Evolutionary conservation across 768 basidiomycete genomes (phyloP).

Genomic region (Aureoboletus auriporus): DNA sequence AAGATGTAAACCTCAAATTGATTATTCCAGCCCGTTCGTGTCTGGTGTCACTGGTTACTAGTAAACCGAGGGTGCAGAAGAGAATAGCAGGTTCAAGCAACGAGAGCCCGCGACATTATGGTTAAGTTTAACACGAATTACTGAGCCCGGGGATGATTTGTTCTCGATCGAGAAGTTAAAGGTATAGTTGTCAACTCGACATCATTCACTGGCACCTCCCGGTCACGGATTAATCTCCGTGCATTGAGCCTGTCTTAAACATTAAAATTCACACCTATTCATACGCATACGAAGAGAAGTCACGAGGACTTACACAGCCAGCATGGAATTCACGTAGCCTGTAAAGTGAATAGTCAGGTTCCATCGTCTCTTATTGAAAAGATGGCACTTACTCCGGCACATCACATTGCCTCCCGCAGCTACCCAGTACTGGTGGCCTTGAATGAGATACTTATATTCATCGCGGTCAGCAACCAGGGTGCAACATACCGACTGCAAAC

Average conservation of each 20-base stretch:
- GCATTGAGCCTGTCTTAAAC: slow-evolving; percentile 8
- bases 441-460: slow-evolving; percentile 1
- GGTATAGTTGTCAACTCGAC: not conserved
- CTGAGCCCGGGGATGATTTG: too few species aligned
- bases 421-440: not conserved
- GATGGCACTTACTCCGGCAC: slow-evolving; percentile 2
- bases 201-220: not conserved
- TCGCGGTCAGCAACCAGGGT: not conserved
- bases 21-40: too few species aligned
- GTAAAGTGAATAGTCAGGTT: not conserved
- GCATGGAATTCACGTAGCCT: slow-evolving; percentile 17
- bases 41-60: too few species aligned
- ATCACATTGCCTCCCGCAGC: not conserved
- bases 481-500: not conserved
- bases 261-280: not conserved
- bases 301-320: slow-evolving; percentile 8
- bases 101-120: too few species aligned
- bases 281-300: not conserved
- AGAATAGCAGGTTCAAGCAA: too few species aligned
- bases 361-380: not conserved
- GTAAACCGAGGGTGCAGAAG: too few species aligned
- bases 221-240: slow-evolving; percentile 6
- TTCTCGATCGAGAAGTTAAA: too few species aligned
- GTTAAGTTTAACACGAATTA: too few species aligned
- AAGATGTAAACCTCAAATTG: too few species aligned